Base-by-base conservation (phyloP, 345 rosid genomes). In the Boechera stricta region DNA sequence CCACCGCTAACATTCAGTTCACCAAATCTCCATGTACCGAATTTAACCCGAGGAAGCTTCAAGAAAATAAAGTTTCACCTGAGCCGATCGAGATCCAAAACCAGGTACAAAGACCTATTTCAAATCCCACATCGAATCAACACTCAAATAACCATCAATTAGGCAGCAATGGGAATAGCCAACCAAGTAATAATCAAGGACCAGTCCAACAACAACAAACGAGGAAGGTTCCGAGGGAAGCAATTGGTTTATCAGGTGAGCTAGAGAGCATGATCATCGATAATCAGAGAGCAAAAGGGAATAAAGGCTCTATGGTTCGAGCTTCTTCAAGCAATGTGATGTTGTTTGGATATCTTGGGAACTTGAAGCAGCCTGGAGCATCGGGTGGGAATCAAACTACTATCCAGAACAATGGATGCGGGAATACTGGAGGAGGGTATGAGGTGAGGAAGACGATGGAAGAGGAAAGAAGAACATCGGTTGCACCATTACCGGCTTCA, bases 301-400 rank as follows among this genome's bases (percentile, higher is more conserved):
- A 32, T 5, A 79, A 73, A 35, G 71, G 71, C 57, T 82, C 71
- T 1, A 75, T 91, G 10, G 93, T 92, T 13, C 77, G 99, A 29
- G 97, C 96, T 21, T 91, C 99, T 3, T 92, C 98, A 1, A 78
- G 95, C 66, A 94, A 94, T 44, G 81, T 92, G 16, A 91, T 89
- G 97, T 79, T 92, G n/a, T 82, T 49, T 21, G 90, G 96, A 0
- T 88, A 88, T 77, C 86, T 95, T 56, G 98, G 98, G 2, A 94
- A 94, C 79, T 60, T 94, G 72, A 85, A 90, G 77, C 93, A 90
- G 45, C 77, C 86, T 0, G 91, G 83, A 28, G 71, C 76, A 72
- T 10, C 77, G 18, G 80, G 71, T 64, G 80, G 75, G 31, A 67
- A 38, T 61, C 85, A 83, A 38, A 73, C 86, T 0, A 85, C 76